Conservation (phyloP, 371 early-diverging fungal genomes). For the Batkoa obscura region DNA sequence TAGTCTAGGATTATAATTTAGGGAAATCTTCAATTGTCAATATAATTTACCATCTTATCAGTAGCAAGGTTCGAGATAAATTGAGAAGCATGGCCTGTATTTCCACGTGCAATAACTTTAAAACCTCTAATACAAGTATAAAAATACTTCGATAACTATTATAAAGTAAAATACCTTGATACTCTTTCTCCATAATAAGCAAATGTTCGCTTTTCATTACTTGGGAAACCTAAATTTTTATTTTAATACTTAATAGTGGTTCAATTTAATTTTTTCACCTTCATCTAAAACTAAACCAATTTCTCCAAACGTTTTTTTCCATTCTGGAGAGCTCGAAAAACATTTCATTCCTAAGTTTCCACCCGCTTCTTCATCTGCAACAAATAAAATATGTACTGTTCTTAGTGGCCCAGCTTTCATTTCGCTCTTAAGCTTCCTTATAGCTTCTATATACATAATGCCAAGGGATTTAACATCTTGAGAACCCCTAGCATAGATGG, state of each 20-base stretch:
- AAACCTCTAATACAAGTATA: slow-evolving; percentile 9
- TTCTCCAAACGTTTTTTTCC: slow-evolving; percentile 25
- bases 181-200: slow-evolving; percentile 65
- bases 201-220: slow-evolving; percentile 26
- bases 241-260: no score
- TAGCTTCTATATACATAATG: slow-evolving; percentile 42
- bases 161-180: slow-evolving; percentile 25
- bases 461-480: slow-evolving; percentile 81
- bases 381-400: slow-evolving; percentile 47
- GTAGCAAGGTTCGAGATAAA: slow-evolving; percentile 44
- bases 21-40: neutral
- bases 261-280: slow-evolving; percentile 15
- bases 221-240: slow-evolving; percentile 18
- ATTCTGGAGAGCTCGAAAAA: slow-evolving; percentile 33
- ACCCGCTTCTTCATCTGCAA: slow-evolving; percentile 62
- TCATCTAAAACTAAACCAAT: slow-evolving; percentile 63
- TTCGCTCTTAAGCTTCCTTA: slow-evolving; percentile 25
- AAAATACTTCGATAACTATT: neutral
- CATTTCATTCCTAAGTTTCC: slow-evolving; percentile 48
- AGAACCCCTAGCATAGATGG: slow-evolving; percentile 54
- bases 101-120: slow-evolving; percentile 26
- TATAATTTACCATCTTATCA: slow-evolving; percentile 24
- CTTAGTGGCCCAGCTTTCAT: slow-evolving; percentile 20
- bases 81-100: slow-evolving; percentile 61
- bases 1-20: neutral